phyloP scores from a whole-genome alignment of 1,284 basidiomycete species.

The Apiotrichum veenhuisii region DNA sequence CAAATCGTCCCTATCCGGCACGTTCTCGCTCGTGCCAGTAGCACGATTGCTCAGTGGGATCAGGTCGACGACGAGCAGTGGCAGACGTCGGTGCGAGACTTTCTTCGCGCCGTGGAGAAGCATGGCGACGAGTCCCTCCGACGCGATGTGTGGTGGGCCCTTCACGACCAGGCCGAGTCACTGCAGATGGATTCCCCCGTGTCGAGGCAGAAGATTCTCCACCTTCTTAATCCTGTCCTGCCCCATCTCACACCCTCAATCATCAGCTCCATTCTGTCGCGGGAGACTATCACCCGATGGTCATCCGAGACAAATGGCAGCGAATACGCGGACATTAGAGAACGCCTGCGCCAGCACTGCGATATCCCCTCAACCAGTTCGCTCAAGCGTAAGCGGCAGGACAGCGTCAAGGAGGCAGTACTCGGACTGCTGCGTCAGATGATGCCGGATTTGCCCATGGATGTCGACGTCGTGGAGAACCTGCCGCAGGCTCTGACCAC shows the following conservation, averaged over 20 bases:
- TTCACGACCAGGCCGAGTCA: neutral
- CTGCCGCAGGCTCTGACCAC: neutral
- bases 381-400: slow-evolving; percentile 14
- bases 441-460: slow-evolving; percentile 10
- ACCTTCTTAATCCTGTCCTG: slow-evolving; percentile 3
- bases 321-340: slow-evolving; percentile 5
- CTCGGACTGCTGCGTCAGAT: slow-evolving; percentile 6
- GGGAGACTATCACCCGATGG: slow-evolving; percentile 4
- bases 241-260: neutral
- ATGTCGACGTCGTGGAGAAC: slow-evolving; percentile 4
- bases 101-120: slow-evolving; percentile 9
- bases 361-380: slow-evolving; percentile 8
- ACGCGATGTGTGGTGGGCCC: slow-evolving; percentile 28
- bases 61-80: slow-evolving; percentile 7
- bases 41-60: slow-evolving; percentile 10
- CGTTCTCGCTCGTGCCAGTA: slow-evolving; percentile 18
- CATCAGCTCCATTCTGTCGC: neutral
- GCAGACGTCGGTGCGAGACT: slow-evolving; percentile 5
- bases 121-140: slow-evolving; percentile 13
- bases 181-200: slow-evolving; percentile 2
- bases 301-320: neutral
- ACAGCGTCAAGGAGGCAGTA: slow-evolving; percentile 1
- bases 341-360: slow-evolving; percentile 6
- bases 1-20: neutral
- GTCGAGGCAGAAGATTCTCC: slow-evolving; percentile 3